Percentiles rank a stretch among this genome's conserved stretches.
phyloP scores from a whole-genome alignment of 768 basidiomycete genomes.

The Suillus tomentosus region DNA sequence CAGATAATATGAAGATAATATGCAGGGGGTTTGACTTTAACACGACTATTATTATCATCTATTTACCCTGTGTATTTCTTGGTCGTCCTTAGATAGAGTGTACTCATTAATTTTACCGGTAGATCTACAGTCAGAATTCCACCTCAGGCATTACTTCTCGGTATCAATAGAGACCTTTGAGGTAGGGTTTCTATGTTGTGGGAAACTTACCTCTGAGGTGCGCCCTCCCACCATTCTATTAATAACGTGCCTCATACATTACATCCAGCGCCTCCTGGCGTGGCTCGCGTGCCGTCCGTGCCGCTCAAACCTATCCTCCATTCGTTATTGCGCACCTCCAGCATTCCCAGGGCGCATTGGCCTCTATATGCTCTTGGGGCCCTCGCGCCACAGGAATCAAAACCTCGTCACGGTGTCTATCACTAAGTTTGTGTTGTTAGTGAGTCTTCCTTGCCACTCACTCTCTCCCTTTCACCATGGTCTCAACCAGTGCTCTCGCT shows the following conservation, averaged over 20 bases:
- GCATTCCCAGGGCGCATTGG: neutral
- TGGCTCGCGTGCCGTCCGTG: neutral
- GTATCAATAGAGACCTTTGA: neutral
- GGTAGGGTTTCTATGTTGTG: constrained; percentile 10
- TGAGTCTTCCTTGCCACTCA: neutral
- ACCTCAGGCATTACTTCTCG: too few relatives aligned
- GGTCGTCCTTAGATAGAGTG: constrained; percentile 3
- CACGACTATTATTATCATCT: constrained; percentile 1
- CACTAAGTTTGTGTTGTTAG: neutral
- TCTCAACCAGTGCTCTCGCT: neutral
- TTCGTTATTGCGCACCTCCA: neutral
- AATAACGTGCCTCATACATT: neutral
- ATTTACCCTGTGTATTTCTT: constrained; percentile 6
- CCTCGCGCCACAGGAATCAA: too few relatives aligned
- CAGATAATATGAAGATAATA: neutral
- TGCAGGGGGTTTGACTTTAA: neutral
- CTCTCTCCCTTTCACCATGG: neutral
- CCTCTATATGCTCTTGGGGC: neutral
- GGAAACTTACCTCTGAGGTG: constrained; percentile 7
- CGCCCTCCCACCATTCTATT: constrained; percentile 3
- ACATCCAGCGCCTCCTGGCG: neutral
- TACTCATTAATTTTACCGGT: neutral
- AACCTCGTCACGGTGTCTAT: too few relatives aligned
- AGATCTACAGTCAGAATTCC: neutral
- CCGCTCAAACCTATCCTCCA: neutral